phyloP scores from a whole-genome alignment of 495 filamentous ascomycete species.

The Hypoxylon cercidicola region DNA sequence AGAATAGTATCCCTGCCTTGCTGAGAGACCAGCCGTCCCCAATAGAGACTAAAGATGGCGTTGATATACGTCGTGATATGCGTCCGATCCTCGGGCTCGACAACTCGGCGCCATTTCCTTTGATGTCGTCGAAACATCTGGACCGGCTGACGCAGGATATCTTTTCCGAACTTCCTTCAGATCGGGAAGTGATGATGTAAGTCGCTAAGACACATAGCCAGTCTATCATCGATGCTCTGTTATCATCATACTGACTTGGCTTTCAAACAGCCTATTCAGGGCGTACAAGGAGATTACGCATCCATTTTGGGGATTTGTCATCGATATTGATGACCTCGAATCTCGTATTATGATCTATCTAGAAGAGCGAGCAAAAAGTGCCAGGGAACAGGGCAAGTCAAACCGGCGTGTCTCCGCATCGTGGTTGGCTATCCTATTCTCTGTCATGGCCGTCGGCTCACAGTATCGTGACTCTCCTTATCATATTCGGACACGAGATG shows the following conservation, averaged over 20 bases:
- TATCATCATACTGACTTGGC: constrained; percentile 1
- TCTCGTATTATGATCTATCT: constrained; percentile 72
- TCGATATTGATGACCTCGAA: constrained; percentile 74
- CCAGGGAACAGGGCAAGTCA: constrained; percentile 58
- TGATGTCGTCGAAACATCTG: constrained; percentile 78
- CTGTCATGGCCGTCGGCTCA: constrained; percentile 81
- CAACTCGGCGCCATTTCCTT: constrained; percentile 85
- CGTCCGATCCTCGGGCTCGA: constrained; percentile 83
- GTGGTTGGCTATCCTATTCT: constrained; percentile 81
- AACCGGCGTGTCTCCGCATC: constrained; percentile 67
- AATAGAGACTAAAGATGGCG: constrained; percentile 57
- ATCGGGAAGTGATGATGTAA: constrained; percentile 69
- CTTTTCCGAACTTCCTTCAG: constrained; percentile 69
- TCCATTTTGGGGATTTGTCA: constrained; percentile 81
- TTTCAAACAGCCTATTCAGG: constrained; percentile 66
- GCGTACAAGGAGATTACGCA: constrained; percentile 81
- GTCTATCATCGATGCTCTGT: not conserved
- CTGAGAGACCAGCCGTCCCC: constrained; percentile 69
- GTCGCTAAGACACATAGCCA: constrained; percentile 16
- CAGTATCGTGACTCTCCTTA: constrained; percentile 79
- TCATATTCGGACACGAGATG: constrained; percentile 60
- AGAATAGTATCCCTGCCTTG: constrained; percentile 71
- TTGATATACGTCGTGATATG: constrained; percentile 70
- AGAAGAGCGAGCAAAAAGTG: constrained; percentile 68
- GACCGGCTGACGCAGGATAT: constrained; percentile 78